A percentile compares a stretch with the other conserved stretches of the same genome.
Evolutionary conservation across 345 rosid species (phyloP).

Genomic region (Acer saccharum): DNA sequence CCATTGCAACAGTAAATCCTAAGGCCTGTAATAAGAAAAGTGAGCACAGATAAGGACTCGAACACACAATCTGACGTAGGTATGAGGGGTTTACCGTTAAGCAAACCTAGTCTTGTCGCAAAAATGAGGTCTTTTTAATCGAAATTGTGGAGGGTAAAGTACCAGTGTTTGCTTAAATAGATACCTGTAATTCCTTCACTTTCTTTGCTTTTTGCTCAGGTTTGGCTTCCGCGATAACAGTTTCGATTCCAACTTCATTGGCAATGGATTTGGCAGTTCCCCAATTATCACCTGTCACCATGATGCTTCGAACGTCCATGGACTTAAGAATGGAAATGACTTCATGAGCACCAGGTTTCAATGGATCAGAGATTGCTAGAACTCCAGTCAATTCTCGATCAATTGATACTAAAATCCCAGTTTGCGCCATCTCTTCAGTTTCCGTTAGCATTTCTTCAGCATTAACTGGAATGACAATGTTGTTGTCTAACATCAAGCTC

Average conservation of each 20-base stretch:
- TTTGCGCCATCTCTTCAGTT: conserved; percentile 79
- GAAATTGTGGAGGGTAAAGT: background rate
- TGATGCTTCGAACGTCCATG: conserved; percentile 75
- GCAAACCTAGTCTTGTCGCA: too few species aligned
- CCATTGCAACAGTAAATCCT: conserved; percentile 85
- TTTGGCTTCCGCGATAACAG: conserved; percentile 81
- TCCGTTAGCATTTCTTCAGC: conserved; percentile 74
- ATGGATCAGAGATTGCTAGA: conserved; percentile 75
- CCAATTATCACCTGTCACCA: conserved; percentile 98
- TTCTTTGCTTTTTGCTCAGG: conserved; percentile 93
- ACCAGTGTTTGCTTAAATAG: background rate
- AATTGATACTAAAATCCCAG: conserved; percentile 75
- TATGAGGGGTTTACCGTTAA: too few species aligned
- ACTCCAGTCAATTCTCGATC: conserved; percentile 64
- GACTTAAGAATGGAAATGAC: conserved; percentile 79
- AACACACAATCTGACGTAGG: too few species aligned
- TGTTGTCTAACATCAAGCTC: conserved; percentile 55
- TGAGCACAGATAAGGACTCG: too few species aligned
- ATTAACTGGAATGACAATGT: conserved; percentile 50
- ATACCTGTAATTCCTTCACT: conserved; percentile 82
- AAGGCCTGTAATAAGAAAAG: conserved; percentile 42
- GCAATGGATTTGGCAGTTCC: conserved; percentile 94
- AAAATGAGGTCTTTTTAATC: background rate
- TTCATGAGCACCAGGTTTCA: conserved; percentile 72
- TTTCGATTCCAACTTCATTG: conserved; percentile 74